Base-by-base conservation (phyloP, 176 grass and related monocot genomes). In the Cenchrus purpureus region DNA sequence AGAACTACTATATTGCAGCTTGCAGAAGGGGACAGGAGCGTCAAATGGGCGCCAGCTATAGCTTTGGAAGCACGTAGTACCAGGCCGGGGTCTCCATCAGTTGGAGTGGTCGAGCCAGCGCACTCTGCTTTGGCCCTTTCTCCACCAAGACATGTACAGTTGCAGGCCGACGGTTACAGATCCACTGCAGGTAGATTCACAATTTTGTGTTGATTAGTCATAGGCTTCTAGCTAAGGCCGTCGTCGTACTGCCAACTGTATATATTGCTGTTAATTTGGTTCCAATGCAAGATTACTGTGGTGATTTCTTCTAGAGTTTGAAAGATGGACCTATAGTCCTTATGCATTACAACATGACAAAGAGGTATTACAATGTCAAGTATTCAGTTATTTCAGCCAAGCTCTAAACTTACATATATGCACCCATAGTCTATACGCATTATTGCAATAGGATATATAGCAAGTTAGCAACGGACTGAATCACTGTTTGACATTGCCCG, bases 51-150 rank as follows among this genome's bases (percentile, higher is more conserved):
- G 48, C 76, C 76, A 64, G 58, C 57, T 62, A 40, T 40, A 56
- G 29, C 14, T n/a, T 22, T 45, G 32, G 49, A 55, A 12, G 50
- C 61, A 77, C 20, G 79, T 51, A 48, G 79, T 51, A 48, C 54
- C n/a, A 42, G n/a, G 58, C 58, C 17, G 59, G 59, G 22, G 12
- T 52, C 17, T 64, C 31, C 53, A 54, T 52, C 55, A 28, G 59
- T 25, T 25, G 59, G 71, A 43, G 7, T 50, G 71, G 44, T 79
- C 22, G 0, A 54, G 74, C 66, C 81, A 84, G 81, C 66, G 68
- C 76, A 49, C 48, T 2, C 49, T 3, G 49, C 16, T 79, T 84
- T 84, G 75, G 81, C 65, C 8, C 31, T 66, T 83, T 73, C 55
- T 46, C 10, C 58, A 11, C 22, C 0, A 6, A 78, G 20, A 56